Evolutionary conservation across 148 eudicot genomes (phyloP).

Genomic region (Cornus florida): DNA sequence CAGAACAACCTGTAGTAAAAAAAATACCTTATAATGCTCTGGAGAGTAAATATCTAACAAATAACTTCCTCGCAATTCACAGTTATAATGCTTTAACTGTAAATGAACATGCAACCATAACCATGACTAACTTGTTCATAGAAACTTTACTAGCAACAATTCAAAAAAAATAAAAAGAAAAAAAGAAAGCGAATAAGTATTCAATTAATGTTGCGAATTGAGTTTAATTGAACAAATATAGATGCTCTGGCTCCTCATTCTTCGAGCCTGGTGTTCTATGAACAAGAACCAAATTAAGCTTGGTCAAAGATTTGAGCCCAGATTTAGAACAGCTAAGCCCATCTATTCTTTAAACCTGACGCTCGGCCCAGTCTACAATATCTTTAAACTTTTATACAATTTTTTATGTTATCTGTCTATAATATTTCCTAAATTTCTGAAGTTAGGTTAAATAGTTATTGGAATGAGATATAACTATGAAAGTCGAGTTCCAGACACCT

Average conservation of each 20-base stretch:
- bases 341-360: neutral
- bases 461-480: too few species aligned
- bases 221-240: too few species aligned
- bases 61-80: neutral
- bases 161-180: neutral
- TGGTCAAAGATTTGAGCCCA: neutral
- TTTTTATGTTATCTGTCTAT: neutral
- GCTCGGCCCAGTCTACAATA: neutral
- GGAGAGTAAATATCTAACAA: neutral
- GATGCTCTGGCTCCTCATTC: neutral
- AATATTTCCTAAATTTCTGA: too few species aligned
- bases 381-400: neutral
- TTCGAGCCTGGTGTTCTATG: neutral
- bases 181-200: neutral
- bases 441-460: too few species aligned
- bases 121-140: neutral
- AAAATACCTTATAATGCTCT: slow-evolving; percentile 15
- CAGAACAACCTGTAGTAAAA: slow-evolving; percentile 68
- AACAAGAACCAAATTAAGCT: neutral
- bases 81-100: neutral
- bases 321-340: neutral
- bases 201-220: too few species aligned
- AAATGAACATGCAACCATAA: neutral
- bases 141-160: neutral
- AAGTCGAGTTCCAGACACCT: neutral